phyloP scores from a whole-genome alignment of 805 yeast species.

The Candida adriatica region DNA sequence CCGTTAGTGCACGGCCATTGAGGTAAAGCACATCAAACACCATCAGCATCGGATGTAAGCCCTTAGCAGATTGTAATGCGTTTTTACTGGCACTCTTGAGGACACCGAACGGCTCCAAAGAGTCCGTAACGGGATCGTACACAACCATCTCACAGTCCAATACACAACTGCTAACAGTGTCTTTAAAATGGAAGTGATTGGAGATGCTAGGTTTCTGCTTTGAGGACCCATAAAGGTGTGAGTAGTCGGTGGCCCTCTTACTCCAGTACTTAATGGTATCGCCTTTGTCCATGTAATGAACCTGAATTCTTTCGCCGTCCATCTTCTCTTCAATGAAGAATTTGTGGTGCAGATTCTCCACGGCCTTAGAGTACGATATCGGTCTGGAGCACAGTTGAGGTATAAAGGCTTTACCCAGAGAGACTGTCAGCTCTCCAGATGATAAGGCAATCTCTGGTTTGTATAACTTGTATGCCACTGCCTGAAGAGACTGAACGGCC shows the following conservation, averaged over 20 bases:
- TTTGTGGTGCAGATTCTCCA: constrained; percentile 35
- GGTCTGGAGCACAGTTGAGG: constrained; percentile 72
- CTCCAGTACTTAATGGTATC: constrained; percentile 33
- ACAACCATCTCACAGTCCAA: constrained; percentile 95
- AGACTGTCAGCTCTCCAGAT: constrained; percentile 29
- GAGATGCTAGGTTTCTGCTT: constrained; percentile 47
- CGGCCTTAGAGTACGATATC: constrained; percentile 42
- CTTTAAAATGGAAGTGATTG: constrained; percentile 35
- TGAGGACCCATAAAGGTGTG: constrained; percentile 58
- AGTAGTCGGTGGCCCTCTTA: constrained; percentile 67
- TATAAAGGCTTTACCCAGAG: constrained; percentile 41
- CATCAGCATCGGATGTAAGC: constrained; percentile 48
- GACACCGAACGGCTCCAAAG: constrained; percentile 72
- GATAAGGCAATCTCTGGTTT: constrained; percentile 42
- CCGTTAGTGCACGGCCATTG: constrained; percentile 59
- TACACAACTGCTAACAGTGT: constrained; percentile 24
- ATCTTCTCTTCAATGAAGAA: constrained; percentile 84
- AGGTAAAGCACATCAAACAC: constrained; percentile 69
- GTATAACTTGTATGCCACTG: constrained; percentile 50
- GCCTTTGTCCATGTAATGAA: constrained; percentile 54
- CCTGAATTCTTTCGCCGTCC: constrained; percentile 85
- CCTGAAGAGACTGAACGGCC: constrained; percentile 56
- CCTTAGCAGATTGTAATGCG: constrained; percentile 24
- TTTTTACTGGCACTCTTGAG: constrained; percentile 64
- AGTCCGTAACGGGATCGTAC: constrained; percentile 53